Percentiles rank a stretch among this genome's conserved stretches.
Conservation (phyloP, 345 rosid genomes). For the Brassica rapa region DNA sequence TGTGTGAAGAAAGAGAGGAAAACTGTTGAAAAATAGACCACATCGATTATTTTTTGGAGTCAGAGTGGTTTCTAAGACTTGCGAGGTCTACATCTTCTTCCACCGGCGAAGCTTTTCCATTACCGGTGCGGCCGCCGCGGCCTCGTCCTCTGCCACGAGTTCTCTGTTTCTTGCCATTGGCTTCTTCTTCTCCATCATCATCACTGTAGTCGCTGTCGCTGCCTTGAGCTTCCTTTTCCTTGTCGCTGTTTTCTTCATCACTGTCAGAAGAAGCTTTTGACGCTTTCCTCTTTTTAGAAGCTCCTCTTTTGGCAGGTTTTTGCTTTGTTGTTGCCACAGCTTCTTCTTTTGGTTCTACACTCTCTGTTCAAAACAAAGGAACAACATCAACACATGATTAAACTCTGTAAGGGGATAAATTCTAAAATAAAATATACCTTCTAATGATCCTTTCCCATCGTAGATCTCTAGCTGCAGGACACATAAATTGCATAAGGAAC, state of each 20-base stretch:
- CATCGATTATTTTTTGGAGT: not conserved
- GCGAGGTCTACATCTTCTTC: constrained; percentile 80
- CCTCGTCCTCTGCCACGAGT: constrained; percentile 55
- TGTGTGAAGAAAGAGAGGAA: constrained; percentile 20
- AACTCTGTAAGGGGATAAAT: not conserved
- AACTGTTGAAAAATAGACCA: not conserved
- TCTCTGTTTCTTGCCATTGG: constrained; percentile 58
- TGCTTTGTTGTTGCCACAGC: constrained; percentile 37
- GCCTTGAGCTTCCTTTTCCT: constrained; percentile 53
- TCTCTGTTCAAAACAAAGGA: constrained; percentile 42
- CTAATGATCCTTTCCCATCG: constrained; percentile 78
- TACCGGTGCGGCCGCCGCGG: constrained; percentile 48
- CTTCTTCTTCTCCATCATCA: constrained; percentile 48
- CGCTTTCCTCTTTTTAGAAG: constrained; percentile 62
- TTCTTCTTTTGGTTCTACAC: constrained; percentile 51
- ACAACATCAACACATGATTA: constrained; percentile 1
- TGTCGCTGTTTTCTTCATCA: constrained; percentile 58
- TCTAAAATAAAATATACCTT: constrained; percentile 47
- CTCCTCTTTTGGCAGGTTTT: constrained; percentile 49
- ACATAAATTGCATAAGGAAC: not conserved
- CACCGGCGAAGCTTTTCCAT: constrained; percentile 47
- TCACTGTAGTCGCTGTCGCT: constrained; percentile 47
- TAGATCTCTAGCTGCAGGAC: constrained; percentile 72
- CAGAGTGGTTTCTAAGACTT: constrained; percentile 44
- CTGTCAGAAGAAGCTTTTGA: constrained; percentile 55